Conservation (phyloP, 1,284 basidiomycete species). For the Ceratobasidium papillatum region DNA sequence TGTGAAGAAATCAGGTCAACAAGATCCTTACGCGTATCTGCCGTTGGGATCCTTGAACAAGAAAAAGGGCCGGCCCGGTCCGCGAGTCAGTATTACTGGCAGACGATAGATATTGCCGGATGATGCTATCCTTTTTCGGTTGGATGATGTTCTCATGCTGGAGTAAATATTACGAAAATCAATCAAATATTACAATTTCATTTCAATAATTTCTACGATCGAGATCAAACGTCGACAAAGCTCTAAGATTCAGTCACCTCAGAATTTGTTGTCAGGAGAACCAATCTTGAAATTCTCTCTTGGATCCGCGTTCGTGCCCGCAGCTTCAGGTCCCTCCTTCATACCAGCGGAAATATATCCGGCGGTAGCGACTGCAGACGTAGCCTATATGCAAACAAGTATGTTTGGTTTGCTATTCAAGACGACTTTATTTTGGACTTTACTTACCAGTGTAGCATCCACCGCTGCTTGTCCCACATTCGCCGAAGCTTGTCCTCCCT, state of each 20-base stretch:
- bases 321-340: background rate
- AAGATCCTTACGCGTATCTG: constrained; percentile 93
- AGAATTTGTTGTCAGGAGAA: background rate
- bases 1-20: constrained; percentile 81
- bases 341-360: constrained; percentile 16
- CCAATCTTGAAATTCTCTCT: background rate
- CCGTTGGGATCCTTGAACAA: constrained; percentile 76
- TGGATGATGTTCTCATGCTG: background rate
- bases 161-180: background rate
- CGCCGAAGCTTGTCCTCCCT: background rate
- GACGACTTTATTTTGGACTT: background rate
- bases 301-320: background rate
- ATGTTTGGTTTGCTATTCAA: background rate
- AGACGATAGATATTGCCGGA: too few relatives aligned
- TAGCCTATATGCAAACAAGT: constrained; percentile 8
- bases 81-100: constrained; percentile 34
- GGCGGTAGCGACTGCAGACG: constrained; percentile 26
- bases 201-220: background rate
- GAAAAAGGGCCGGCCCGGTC: constrained; percentile 52
- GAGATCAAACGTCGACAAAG: too few relatives aligned
- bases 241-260: background rate
- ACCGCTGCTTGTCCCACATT: constrained; percentile 9
- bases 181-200: background rate
- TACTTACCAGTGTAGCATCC: constrained; percentile 16
- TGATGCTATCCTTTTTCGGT: too few relatives aligned